These are phyloP conservation scores for Yamadazyma phyllophila DNA, from an alignment of 805 yeast genomes.

Conservation along the genomic window DNA sequence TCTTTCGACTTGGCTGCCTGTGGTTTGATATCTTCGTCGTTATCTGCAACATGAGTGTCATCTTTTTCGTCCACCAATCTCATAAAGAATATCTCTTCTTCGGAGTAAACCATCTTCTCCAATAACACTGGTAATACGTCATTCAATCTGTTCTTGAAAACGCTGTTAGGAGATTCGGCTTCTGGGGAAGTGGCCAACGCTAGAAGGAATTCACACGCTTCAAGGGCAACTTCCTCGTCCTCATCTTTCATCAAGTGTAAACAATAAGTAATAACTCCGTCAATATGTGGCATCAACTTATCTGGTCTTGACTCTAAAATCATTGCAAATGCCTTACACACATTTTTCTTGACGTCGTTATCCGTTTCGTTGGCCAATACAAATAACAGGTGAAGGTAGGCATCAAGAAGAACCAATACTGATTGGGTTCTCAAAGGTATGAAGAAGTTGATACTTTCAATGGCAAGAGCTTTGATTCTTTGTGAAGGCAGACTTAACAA, in stretches of 20 bases:
- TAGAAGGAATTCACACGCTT: conserved; percentile 89
- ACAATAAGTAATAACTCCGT: conserved; percentile 83
- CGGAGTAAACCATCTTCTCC: conserved; percentile 83
- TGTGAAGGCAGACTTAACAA: conserved; percentile 43
- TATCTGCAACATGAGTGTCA: conserved; percentile 75
- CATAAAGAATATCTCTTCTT: conserved; percentile 68
- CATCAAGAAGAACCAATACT: conserved; percentile 62
- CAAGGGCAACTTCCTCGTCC: conserved; percentile 77
- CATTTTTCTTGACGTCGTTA: conserved; percentile 62
- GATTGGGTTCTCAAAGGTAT: conserved; percentile 68
- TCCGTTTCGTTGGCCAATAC: conserved; percentile 61
- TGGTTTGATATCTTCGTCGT: conserved; percentile 86
- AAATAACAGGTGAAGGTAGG: conserved; percentile 62
- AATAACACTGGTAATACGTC: conserved; percentile 74
- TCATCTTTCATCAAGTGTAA: conserved; percentile 67
- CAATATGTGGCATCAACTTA: conserved; percentile 72
- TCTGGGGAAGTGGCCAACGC: conserved; percentile 67
- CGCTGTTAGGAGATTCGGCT: conserved; percentile 29
- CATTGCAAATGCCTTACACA: conserved; percentile 72
- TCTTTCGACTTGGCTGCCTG: conserved; percentile 65
- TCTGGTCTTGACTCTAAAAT: conserved; percentile 79
- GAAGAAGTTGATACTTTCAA: conserved; percentile 75
- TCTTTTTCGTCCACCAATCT: conserved; percentile 67
- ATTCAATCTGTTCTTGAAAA: conserved; percentile 57
- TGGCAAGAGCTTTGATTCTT: conserved; percentile 56